Evolutionary conservation across 2,329 filamentous ascomycete genomes (phyloP).

Genomic region (Claviceps sp.): DNA sequence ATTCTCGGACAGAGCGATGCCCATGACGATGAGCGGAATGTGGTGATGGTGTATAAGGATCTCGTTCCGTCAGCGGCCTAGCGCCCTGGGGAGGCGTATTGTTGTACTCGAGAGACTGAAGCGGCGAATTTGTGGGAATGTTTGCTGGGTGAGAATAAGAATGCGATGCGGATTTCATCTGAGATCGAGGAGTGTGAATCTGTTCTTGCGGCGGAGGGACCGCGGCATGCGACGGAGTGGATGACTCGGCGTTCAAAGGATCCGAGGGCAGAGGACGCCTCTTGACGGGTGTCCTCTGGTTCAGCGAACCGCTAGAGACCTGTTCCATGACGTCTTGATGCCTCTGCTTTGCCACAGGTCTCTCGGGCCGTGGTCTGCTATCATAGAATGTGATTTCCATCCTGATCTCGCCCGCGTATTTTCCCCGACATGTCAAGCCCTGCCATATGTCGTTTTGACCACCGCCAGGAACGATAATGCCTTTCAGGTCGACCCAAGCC

Average conservation of each 20-base stretch:
- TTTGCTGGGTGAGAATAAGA: conserved; percentile 15
- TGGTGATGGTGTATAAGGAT: conserved; percentile 22
- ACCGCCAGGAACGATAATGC: conserved; percentile 71
- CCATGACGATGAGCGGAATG: conserved; percentile 18
- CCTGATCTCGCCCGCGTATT: conserved; percentile 89
- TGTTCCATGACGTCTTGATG: conserved; percentile 22
- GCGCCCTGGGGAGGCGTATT: conserved; percentile 19
- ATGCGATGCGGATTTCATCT: conserved; percentile 26
- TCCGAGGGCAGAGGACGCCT: conserved; percentile 73
- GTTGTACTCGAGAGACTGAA: conserved; percentile 38
- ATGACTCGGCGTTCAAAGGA: conserved; percentile 46
- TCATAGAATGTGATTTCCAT: conserved; percentile 97
- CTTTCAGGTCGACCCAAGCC: conserved; percentile 71
- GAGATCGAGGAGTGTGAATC: conserved; percentile 33
- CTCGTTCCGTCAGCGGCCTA: conserved; percentile 12
- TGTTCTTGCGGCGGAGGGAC: conserved; percentile 22
- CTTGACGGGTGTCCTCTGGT: conserved; percentile 54
- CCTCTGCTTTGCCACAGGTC: conserved; percentile 43
- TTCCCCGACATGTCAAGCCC: conserved; percentile 70
- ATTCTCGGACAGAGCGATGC: conserved; percentile 21
- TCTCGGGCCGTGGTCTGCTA: conserved; percentile 67
- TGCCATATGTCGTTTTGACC: conserved; percentile 96
- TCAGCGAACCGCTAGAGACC: conserved; percentile 23
- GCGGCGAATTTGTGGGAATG: conserved; percentile 37
- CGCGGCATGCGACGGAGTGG: conserved; percentile 13